Evolutionary conservation across 2,329 filamentous ascomycete genomes (phyloP).

Genomic region (Nothomitra cinnamomea): DNA sequence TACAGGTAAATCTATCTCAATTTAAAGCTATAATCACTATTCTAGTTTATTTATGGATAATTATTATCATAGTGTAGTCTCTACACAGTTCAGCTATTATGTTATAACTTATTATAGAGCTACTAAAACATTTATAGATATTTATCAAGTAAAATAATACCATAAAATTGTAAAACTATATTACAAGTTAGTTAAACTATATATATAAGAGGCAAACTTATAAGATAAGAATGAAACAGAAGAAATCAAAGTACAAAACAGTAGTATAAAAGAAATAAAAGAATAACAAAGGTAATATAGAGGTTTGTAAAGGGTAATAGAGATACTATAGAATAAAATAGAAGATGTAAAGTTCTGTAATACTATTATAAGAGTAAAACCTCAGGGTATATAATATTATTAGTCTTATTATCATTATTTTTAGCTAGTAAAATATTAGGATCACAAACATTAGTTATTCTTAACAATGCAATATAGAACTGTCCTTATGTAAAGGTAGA

Average conservation of each 20-base stretch:
- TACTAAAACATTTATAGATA: neutral
- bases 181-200: neutral
- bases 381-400: constrained; percentile 1
- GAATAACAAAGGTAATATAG: too few relatives aligned
- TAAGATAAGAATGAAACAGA: too few relatives aligned
- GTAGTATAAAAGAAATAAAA: too few relatives aligned
- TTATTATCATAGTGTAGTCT: too few relatives aligned
- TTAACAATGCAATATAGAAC: too few relatives aligned
- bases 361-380: neutral
- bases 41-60: too few relatives aligned
- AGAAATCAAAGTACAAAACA: too few relatives aligned
- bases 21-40: too few relatives aligned
- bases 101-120: neutral
- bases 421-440: too few relatives aligned
- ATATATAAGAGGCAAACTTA: neutral
- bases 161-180: neutral
- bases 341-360: neutral
- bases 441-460: too few relatives aligned
- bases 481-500: too few relatives aligned
- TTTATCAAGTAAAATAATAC: neutral
- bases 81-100: too few relatives aligned
- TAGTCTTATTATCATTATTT: neutral
- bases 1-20: neutral
- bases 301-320: neutral
- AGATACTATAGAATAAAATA: neutral